These are phyloP conservation scores for Eucalyptus tenuipes DNA, from an alignment of 345 rosid genomes.

Conservation along the genomic window DNA sequence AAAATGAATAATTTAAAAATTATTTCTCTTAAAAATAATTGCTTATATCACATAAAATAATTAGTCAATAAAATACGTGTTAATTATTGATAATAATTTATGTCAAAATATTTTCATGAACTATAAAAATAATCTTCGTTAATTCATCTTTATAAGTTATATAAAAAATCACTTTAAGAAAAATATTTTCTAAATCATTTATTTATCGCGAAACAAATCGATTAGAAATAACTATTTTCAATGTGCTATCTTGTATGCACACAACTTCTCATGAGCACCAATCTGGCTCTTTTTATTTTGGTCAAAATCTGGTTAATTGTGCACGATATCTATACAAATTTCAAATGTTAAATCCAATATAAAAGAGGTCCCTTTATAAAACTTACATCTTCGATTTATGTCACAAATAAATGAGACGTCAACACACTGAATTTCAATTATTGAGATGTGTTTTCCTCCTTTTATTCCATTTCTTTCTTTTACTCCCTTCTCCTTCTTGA, in stretches of 20 bases:
- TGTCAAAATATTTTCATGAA: no score
- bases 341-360: not conserved
- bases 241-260: not conserved
- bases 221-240: not conserved
- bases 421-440: not conserved
- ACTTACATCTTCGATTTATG: not conserved
- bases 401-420: not conserved
- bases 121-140: accelerated
- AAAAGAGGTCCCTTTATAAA: not conserved
- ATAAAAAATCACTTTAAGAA: no score
- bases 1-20: no score
- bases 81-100: no score
- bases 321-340: not conserved
- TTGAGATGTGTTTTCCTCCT: not conserved
- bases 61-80: no score
- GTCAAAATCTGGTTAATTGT: not conserved
- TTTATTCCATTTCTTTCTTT: not conserved
- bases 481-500: not conserved
- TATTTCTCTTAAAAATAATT: no score
- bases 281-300: no score
- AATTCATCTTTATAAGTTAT: not conserved
- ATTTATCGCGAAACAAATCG: accelerated
- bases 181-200: no score
- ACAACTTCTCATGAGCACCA: not conserved
- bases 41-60: accelerated